Percentiles rank a stretch among this genome's conserved stretches.
These are phyloP conservation scores for Talaromyces borbonicus DNA, from an alignment of 495 filamentous ascomycete species.

Conservation along the genomic window DNA sequence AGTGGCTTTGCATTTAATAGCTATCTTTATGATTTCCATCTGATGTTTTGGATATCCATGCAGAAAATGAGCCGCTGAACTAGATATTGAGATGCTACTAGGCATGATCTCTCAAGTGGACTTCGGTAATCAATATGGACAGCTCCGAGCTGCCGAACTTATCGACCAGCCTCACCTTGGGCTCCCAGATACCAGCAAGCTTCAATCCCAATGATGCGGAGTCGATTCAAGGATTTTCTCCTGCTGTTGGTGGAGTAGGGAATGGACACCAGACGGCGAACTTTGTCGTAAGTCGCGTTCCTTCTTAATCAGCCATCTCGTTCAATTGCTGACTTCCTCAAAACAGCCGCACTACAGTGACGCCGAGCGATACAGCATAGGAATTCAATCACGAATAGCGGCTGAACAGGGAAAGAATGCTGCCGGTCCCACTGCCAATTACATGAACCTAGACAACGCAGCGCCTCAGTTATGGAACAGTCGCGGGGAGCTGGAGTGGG, in stretches of 20 bases:
- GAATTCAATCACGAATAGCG: background rate
- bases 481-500: conserved; percentile 1
- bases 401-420: background rate
- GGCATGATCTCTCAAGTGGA: too few species aligned
- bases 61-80: too few species aligned
- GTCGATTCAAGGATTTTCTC: conserved; percentile 16
- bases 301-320: too few species aligned
- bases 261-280: conserved; percentile 11
- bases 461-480: background rate
- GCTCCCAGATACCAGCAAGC: conserved; percentile 9
- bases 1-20: too few species aligned
- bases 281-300: conserved; percentile 10
- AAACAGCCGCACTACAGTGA: background rate
- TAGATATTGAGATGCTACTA: too few species aligned
- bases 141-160: conserved; percentile 11
- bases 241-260: conserved; percentile 15
- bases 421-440: background rate
- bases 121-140: conserved; percentile 10
- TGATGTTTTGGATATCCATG: too few species aligned
- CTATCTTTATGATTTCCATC: too few species aligned
- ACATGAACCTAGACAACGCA: background rate
- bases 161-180: conserved; percentile 7
- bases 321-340: background rate
- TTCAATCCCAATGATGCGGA: conserved; percentile 18
- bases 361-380: background rate